These are phyloP conservation scores for Chytriomyces confervae DNA, from an alignment of 192 early-diverging fungal species.

Conservation along the genomic window DNA sequence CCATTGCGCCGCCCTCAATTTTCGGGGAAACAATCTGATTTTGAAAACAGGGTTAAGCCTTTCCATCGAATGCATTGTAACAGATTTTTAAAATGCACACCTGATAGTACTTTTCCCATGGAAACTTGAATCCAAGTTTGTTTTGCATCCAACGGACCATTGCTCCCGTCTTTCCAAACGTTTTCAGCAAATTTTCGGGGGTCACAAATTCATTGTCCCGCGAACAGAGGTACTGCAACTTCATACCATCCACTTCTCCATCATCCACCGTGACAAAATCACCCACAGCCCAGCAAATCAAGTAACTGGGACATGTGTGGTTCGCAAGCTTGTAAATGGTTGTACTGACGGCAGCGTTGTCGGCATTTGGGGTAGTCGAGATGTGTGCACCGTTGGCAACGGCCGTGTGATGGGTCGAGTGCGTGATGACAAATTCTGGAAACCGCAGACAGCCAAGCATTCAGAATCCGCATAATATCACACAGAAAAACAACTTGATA, in stretches of 20 bases:
- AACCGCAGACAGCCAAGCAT: slow-evolving; percentile 9
- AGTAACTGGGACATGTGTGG: slow-evolving; percentile 55
- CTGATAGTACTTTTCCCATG: slow-evolving; percentile 64
- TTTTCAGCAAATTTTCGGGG: slow-evolving; percentile 46
- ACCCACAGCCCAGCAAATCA: slow-evolving; percentile 59
- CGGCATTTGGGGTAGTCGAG: slow-evolving; percentile 25
- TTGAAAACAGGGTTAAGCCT: background rate
- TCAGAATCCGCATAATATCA: background rate
- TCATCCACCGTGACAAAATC: slow-evolving; percentile 53
- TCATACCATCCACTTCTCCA: slow-evolving; percentile 45
- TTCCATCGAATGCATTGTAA: background rate
- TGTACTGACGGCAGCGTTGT: slow-evolving; percentile 34
- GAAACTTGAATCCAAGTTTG: slow-evolving; percentile 51
- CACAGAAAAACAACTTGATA: background rate
- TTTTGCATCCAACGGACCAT: slow-evolving; percentile 61
- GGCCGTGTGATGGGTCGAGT: slow-evolving; percentile 43
- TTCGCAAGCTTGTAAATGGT: slow-evolving; percentile 50
- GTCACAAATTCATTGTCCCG: slow-evolving; percentile 26
- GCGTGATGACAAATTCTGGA: slow-evolving; percentile 49
- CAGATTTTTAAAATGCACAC: slow-evolving; percentile 9
- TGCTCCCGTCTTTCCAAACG: slow-evolving; percentile 51
- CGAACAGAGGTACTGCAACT: slow-evolving; percentile 28
- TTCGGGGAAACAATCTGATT: slow-evolving; percentile 32
- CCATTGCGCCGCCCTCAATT: slow-evolving; percentile 59
- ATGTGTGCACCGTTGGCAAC: slow-evolving; percentile 54